Conservation (phyloP, 1,284 basidiomycete genomes). For the Tetrapyrgos nigripes region DNA sequence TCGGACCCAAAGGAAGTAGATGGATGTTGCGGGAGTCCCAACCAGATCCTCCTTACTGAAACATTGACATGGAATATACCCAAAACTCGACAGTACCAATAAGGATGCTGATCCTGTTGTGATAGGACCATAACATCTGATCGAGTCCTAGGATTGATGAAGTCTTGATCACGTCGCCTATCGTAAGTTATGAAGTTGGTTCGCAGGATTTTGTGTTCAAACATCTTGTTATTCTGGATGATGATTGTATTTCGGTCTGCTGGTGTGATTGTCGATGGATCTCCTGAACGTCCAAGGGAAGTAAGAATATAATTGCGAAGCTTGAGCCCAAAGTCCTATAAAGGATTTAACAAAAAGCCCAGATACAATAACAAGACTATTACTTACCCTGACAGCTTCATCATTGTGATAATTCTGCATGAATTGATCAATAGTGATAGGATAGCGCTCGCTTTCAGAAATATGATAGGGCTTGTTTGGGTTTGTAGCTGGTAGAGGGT, state of each 20-base stretch:
- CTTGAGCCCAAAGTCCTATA: not conserved
- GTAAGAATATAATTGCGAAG: not conserved
- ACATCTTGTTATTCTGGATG: not conserved
- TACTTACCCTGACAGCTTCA: not conserved
- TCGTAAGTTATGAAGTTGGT: not conserved
- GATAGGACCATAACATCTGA: slow-evolving; percentile 2
- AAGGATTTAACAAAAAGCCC: not conserved
- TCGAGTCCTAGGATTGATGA: not conserved
- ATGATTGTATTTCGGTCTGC: not conserved
- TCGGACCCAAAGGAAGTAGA: slow-evolving; percentile 1
- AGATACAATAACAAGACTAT: not conserved
- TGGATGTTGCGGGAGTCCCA: not conserved
- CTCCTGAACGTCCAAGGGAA: not conserved
- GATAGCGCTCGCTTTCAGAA: not conserved
- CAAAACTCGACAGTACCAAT: not conserved
- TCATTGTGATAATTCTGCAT: not conserved
- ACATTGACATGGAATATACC: slow-evolving; percentile 1
- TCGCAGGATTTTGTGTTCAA: slow-evolving; percentile 1
- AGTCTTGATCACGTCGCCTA: slow-evolving; percentile 1
- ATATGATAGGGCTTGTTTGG: slow-evolving; percentile 22
- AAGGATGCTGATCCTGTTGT: not conserved
- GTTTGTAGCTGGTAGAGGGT: slow-evolving; percentile 16
- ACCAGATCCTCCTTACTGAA: not conserved
- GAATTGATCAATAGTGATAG: not conserved
- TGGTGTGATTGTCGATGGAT: not conserved